Evolutionary conservation across 129 eudicot species (phyloP).

Genomic region (Mikania micrantha): DNA sequence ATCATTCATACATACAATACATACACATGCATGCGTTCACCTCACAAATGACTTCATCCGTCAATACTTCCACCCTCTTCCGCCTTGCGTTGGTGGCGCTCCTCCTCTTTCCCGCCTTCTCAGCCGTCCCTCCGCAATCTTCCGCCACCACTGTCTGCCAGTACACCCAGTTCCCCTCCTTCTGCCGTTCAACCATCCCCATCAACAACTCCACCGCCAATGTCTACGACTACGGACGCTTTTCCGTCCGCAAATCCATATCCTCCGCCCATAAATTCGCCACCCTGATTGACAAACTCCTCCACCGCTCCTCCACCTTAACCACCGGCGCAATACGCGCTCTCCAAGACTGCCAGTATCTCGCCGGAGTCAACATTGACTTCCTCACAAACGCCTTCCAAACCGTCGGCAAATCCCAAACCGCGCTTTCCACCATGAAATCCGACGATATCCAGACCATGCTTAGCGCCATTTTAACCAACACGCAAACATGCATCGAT

Average conservation of each 20-base stretch:
- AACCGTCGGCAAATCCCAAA: slow-evolving; percentile 34
- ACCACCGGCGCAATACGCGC: slow-evolving; percentile 51
- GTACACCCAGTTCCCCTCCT: slow-evolving; percentile 53
- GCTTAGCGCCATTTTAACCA: slow-evolving; percentile 78
- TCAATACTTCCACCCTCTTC: background rate
- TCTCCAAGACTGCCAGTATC: slow-evolving; percentile 53
- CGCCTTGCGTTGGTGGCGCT: background rate
- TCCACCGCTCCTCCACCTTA: slow-evolving; percentile 26
- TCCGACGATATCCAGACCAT: slow-evolving; percentile 61
- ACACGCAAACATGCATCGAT: slow-evolving; percentile 69
- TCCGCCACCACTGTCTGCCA: slow-evolving; percentile 37
- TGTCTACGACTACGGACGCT: slow-evolving; percentile 53
- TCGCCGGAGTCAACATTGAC: slow-evolving; percentile 59
- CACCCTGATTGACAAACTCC: slow-evolving; percentile 40
- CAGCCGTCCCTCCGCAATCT: background rate
- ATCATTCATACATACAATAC: background rate
- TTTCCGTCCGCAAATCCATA: slow-evolving; percentile 57
- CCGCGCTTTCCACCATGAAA: slow-evolving; percentile 23
- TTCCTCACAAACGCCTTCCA: slow-evolving; percentile 31
- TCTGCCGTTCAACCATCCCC: slow-evolving; percentile 46
- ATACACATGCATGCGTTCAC: slow-evolving; percentile 6
- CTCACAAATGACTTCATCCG: background rate
- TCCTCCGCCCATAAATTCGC: slow-evolving; percentile 46
- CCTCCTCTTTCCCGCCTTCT: slow-evolving; percentile 4
- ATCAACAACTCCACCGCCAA: slow-evolving; percentile 35